Percentiles rank a stretch among this genome's conserved stretches.
Evolutionary conservation across 805 yeast genomes (phyloP).

Genomic region (Candida nanaspora): DNA sequence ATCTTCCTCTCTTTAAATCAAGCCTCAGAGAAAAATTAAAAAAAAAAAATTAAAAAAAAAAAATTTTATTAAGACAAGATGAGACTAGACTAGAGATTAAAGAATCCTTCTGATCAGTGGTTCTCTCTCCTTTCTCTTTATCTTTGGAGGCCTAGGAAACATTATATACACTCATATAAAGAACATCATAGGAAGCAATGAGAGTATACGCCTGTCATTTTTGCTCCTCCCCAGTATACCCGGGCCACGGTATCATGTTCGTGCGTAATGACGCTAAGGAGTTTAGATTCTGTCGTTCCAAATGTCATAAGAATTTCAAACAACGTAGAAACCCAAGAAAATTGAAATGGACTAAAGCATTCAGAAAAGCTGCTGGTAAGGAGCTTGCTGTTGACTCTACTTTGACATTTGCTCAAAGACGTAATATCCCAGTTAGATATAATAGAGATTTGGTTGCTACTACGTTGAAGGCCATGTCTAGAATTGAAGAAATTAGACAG

Average conservation of each 20-base stretch:
- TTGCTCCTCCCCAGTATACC: conserved; percentile 95
- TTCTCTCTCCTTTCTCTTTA: too few species aligned
- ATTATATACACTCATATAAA: too few species aligned
- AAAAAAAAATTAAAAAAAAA: too few species aligned
- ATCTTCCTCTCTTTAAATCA: too few species aligned
- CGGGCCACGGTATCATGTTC: conserved; percentile 93
- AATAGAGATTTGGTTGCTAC: conserved; percentile 94
- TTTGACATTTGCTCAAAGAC: conserved; percentile 91
- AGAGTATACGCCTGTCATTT: conserved; percentile 90
- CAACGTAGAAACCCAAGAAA: conserved; percentile 98
- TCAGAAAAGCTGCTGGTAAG: conserved; percentile 98
- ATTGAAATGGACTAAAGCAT: conserved; percentile 97
- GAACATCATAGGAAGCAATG: too few species aligned
- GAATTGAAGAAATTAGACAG: conserved; percentile 92
- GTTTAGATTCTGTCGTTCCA: conserved; percentile 94
- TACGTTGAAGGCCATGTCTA: conserved; percentile 89
- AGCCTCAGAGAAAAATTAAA: too few species aligned
- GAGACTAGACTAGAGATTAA: too few species aligned
- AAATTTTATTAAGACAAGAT: too few species aligned
- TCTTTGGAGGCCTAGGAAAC: too few species aligned
- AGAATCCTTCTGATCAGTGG: too few species aligned
- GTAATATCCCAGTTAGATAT: conserved; percentile 96
- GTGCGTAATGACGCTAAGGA: conserved; percentile 98
- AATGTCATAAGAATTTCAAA: conserved; percentile 95
- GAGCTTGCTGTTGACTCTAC: conserved; percentile 97